Conservation (phyloP, 83 land plant species). For the Diphasiastrum complanatum region DNA sequence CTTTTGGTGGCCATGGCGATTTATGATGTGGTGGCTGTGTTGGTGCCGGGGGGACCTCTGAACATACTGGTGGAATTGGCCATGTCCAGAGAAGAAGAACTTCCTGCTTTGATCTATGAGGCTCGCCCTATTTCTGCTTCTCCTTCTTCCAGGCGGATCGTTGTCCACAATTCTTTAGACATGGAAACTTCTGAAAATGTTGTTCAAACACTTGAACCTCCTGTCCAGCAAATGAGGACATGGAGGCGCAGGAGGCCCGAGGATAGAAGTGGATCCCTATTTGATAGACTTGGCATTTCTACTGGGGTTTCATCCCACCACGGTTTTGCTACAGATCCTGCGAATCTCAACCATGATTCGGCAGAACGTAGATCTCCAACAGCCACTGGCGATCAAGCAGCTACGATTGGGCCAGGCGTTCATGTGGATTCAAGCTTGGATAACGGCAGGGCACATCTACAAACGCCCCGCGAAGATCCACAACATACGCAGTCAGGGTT, state of each 20-base stretch:
- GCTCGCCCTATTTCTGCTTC: conserved; percentile 53
- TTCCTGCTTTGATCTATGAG: conserved; percentile 93
- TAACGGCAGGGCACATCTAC: too few relatives aligned
- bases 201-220: background rate
- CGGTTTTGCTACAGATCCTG: too few relatives aligned
- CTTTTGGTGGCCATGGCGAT: conserved; percentile 78
- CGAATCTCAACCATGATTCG: too few relatives aligned
- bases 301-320: too few relatives aligned
- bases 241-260: background rate
- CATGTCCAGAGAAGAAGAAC: conserved; percentile 77
- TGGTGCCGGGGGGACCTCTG: conserved; percentile 86
- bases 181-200: too few relatives aligned
- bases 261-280: background rate
- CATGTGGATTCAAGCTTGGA: too few relatives aligned
- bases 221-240: background rate
- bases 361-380: too few relatives aligned
- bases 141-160: background rate
- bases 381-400: too few relatives aligned
- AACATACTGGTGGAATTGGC: conserved; percentile 90
- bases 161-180: background rate
- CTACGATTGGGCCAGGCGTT: too few relatives aligned
- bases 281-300: too few relatives aligned
- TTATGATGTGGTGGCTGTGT: conserved; percentile 83
- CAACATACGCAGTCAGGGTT: too few relatives aligned
- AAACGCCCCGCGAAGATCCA: too few relatives aligned